These are phyloP conservation scores for Ceratobasidium sp. DNA, from an alignment of 1,284 basidiomycete species.

Conservation along the genomic window DNA sequence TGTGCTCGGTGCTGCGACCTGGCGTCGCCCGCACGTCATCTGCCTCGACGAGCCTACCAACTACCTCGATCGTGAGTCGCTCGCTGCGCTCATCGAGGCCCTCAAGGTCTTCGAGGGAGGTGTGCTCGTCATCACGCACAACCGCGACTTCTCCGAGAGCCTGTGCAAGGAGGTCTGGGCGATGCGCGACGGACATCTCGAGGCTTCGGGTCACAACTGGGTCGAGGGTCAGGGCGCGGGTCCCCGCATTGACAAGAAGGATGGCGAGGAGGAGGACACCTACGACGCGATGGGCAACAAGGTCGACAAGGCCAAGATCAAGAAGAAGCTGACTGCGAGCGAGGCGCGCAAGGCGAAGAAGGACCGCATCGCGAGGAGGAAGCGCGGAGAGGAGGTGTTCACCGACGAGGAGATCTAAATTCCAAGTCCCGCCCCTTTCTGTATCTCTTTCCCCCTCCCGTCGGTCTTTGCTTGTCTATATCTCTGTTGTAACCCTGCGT, in stretches of 20 bases:
- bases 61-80: conserved; percentile 97
- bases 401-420: conserved; percentile 66
- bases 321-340: conserved; percentile 79
- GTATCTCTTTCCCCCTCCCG: neutral
- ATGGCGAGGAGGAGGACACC: conserved; percentile 83
- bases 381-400: conserved; percentile 79
- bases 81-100: conserved; percentile 95
- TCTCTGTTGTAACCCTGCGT: conserved; percentile 29
- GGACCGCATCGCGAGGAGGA: conserved; percentile 91
- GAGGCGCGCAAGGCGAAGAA: conserved; percentile 93
- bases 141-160: conserved; percentile 97
- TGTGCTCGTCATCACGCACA: conserved; percentile 97
- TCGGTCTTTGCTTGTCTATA: conserved; percentile 17
- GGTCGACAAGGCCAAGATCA: conserved; percentile 83
- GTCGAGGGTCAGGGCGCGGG: conserved; percentile 97
- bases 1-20: conserved; percentile 97
- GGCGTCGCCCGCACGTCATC: conserved; percentile 97
- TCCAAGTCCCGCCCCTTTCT: too few species aligned
- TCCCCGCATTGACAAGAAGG: conserved; percentile 89
- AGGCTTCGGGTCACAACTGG: conserved; percentile 98
- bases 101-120: conserved; percentile 97
- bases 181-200: conserved; percentile 91
- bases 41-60: conserved; percentile 96
- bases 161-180: conserved; percentile 94
- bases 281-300: conserved; percentile 98